phyloP scores from a whole-genome alignment of 2,329 filamentous ascomycete species.

The Gaeumannomyces tritici region DNA sequence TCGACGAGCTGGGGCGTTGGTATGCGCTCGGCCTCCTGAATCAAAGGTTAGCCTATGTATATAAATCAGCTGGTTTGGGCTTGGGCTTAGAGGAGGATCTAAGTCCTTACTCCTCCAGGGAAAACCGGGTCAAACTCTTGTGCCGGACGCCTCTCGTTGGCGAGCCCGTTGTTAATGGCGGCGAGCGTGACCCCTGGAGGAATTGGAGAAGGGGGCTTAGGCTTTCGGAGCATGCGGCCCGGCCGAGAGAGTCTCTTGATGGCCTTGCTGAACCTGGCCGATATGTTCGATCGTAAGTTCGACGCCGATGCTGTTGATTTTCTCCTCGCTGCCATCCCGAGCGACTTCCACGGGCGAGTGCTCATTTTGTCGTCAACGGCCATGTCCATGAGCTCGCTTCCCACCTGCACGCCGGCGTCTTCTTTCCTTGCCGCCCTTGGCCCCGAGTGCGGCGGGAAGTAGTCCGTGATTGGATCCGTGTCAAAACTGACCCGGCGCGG shows the following conservation, averaged over 20 bases:
- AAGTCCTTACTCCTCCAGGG: background rate
- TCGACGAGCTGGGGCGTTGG: background rate
- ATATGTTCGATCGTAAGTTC: background rate
- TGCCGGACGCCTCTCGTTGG: background rate
- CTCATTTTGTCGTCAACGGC: background rate
- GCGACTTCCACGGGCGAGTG: background rate
- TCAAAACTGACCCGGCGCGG: background rate
- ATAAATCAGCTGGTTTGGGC: background rate
- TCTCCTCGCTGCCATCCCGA: background rate
- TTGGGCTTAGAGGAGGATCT: too few species aligned
- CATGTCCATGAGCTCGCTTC: background rate
- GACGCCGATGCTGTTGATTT: background rate
- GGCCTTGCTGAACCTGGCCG: background rate
- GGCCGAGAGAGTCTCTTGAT: background rate
- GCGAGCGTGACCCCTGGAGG: background rate
- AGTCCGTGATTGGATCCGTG: background rate
- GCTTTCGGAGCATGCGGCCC: background rate
- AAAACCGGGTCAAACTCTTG: background rate
- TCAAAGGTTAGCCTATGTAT: background rate
- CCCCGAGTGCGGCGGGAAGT: background rate
- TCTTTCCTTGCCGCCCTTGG: background rate
- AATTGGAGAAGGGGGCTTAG: background rate
- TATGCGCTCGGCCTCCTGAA: background rate
- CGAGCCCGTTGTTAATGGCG: background rate
- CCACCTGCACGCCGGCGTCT: background rate